phyloP scores from a whole-genome alignment of 108 stramenopile species.

The Pseudonitzschia multistriata region DNA sequence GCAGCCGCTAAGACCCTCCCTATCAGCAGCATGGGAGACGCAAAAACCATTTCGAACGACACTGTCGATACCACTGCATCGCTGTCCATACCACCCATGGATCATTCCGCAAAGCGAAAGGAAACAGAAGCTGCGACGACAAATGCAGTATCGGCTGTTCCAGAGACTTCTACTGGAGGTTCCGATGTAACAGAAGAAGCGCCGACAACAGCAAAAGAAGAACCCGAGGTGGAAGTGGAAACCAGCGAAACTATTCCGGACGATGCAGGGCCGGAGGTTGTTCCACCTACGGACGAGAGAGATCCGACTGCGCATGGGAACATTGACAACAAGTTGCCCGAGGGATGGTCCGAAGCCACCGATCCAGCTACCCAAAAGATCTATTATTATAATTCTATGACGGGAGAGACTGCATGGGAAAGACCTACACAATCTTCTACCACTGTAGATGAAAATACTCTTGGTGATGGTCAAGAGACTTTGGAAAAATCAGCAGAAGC shows the following conservation, averaged over 20 bases:
- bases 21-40: background rate
- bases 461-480: background rate
- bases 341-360: conserved; percentile 41
- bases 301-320: conserved; percentile 44
- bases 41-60: background rate
- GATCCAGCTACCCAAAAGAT: conserved; percentile 44
- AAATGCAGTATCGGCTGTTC: background rate
- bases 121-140: background rate
- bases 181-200: background rate
- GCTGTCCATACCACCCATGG: conserved; percentile 6
- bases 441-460: too few relatives aligned
- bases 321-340: conserved; percentile 17
- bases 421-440: conserved; percentile 11
- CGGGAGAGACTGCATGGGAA: conserved; percentile 58
- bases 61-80: background rate
- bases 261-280: conserved; percentile 25
- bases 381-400: conserved; percentile 55
- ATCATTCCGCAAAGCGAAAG: background rate
- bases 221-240: background rate
- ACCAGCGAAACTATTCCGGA: too few relatives aligned
- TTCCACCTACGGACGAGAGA: too few relatives aligned
- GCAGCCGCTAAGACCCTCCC: too few relatives aligned
- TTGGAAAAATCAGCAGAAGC: background rate
- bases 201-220: background rate
- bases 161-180: background rate